phyloP scores from a whole-genome alignment of 1,284 basidiomycete genomes.

The Melampsora abietis-canadensis region DNA sequence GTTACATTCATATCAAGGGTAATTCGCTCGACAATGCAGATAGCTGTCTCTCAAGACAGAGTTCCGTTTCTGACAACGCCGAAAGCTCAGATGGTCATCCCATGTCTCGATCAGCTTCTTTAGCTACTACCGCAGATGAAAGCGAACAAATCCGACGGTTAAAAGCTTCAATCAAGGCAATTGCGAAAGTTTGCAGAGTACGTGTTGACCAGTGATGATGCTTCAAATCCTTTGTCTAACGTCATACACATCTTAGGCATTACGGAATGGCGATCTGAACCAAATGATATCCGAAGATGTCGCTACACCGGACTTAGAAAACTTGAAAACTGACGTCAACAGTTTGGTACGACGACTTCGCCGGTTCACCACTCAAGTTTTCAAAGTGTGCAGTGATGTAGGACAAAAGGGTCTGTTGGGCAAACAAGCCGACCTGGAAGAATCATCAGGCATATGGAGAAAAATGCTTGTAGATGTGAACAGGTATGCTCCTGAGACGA shows the following conservation, averaged over 20 bases:
- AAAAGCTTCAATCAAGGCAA: conserved; percentile 42
- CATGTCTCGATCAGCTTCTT: conserved; percentile 6
- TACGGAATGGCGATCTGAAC: conserved; percentile 36
- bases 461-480: conserved; percentile 43
- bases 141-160: conserved; percentile 40
- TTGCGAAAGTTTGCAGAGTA: conserved; percentile 42
- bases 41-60: conserved; percentile 17
- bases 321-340: conserved; percentile 41
- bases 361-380: conserved; percentile 42
- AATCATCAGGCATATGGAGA: conserved; percentile 40
- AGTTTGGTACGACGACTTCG: conserved; percentile 26
- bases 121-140: conserved; percentile 33
- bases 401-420: conserved; percentile 41
- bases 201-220: not conserved
- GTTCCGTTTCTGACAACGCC: conserved; percentile 13
- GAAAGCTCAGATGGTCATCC: conserved; percentile 2
- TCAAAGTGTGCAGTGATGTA: conserved; percentile 39
- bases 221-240: not conserved
- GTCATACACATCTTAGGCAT: conserved; percentile 11
- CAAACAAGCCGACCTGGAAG: conserved; percentile 39
- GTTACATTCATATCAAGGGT: conserved; percentile 7
- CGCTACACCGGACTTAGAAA: conserved; percentile 38
- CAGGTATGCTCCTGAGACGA: conserved; percentile 9
- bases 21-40: not conserved
- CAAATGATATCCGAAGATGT: conserved; percentile 44